Percentiles rank a stretch among this genome's conserved stretches.
These are phyloP conservation scores for Inga laurina DNA, from an alignment of 306 rosid species.

Conservation along the genomic window DNA sequence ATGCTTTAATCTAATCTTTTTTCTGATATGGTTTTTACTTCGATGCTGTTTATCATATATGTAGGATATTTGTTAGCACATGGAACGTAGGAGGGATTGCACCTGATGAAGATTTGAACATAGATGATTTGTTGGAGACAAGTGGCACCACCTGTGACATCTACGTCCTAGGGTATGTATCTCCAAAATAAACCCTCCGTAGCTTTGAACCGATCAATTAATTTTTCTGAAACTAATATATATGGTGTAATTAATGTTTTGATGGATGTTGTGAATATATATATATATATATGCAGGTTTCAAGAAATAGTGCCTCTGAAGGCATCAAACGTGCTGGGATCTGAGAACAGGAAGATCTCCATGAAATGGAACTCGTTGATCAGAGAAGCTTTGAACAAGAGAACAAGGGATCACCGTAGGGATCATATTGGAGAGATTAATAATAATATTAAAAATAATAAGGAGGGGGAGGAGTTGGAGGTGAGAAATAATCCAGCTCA, in stretches of 20 bases:
- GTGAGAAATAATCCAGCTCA: slow-evolving; percentile 11
- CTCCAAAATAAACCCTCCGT: neutral
- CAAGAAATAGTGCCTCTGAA: slow-evolving; percentile 89
- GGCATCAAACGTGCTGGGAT: slow-evolving; percentile 81
- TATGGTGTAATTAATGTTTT: neutral
- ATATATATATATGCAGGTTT: slow-evolving; percentile 49
- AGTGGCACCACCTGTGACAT: slow-evolving; percentile 60
- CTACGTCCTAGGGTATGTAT: slow-evolving; percentile 75
- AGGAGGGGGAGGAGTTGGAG: neutral
- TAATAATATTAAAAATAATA: neutral
- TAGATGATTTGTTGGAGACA: slow-evolving; percentile 68
- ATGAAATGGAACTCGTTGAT: slow-evolving; percentile 71
- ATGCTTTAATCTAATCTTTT: neutral
- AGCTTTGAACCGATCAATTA: neutral
- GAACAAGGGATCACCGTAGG: neutral
- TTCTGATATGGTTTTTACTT: slow-evolving; percentile 26
- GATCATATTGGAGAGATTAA: neutral
- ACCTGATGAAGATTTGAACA: slow-evolving; percentile 60
- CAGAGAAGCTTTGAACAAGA: slow-evolving; percentile 68
- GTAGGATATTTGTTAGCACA: slow-evolving; percentile 74
- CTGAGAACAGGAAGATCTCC: slow-evolving; percentile 56
- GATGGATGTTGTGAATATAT: neutral
- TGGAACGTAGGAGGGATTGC: slow-evolving; percentile 94
- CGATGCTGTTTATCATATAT: slow-evolving; percentile 1
- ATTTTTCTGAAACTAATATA: neutral